Base-by-base conservation (phyloP, 768 basidiomycete species). In the Chalciporus chontae region DNA sequence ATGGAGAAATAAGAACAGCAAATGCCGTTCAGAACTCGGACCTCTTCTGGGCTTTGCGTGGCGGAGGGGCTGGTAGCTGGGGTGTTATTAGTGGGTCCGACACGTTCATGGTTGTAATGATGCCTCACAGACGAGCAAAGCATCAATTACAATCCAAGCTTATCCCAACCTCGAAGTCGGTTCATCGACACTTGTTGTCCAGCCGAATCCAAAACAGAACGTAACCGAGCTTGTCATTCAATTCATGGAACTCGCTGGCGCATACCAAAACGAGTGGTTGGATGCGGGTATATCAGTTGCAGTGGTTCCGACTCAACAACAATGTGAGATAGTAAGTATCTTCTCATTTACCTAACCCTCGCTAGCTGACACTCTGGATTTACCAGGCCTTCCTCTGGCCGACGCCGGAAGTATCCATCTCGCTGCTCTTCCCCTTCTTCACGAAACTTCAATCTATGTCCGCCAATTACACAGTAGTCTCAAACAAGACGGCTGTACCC, bases 1-100 rank as follows among this genome's bases (percentile, higher is more conserved):
- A 68, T 40, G 78, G 77, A 8, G 50, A 63, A 2, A 52, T 69
- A 29, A 60, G 73, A 41, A 69, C 55, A 2, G 72, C 69, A 31
- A 81, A 79, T 56, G 54, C 60, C 0, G 64, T 66, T 50, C 63
- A 69, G 39, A 67, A 78, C 55, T 15, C 65, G 9, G 76, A 80
- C 45, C 67, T 81, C 0, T 80, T 77, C 60, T 81, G 77, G 74
- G 80, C 80, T 0, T 55, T 80, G 19, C 68, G 79, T 36, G 79
- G 78, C 0, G 77, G 73, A 3, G 79, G 79, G 2, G 77, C 75
- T 1, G 73, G 77, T 15, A 78, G 72, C 9, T 80, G 65, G 54
- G 79, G 75, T 18, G 67, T 79, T 36, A 66, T 79, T 18, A 70
- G 59, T 61, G 19, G 3, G 59, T 61, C 11, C 5, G 15, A 5